Conservation (phyloP, 108 stramenopile genomes). For the Chaetoceros tenuissimus region DNA sequence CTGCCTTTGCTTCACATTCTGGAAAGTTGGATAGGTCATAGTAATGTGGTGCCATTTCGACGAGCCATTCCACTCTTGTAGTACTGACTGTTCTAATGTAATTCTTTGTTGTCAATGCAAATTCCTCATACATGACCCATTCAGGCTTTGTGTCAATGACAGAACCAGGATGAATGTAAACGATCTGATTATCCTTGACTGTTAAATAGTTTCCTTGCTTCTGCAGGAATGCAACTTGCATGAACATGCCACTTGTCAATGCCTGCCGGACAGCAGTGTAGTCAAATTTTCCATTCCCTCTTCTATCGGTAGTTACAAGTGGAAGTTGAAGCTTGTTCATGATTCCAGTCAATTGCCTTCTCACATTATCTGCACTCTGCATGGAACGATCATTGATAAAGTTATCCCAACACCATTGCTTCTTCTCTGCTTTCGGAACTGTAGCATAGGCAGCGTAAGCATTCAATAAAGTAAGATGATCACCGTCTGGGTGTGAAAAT, state of each 20-base stretch:
- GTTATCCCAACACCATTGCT: conserved; percentile 98
- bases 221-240: conserved; percentile 95
- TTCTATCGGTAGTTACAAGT: conserved; percentile 71
- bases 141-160: conserved; percentile 87
- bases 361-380: conserved; percentile 82
- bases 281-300: conserved; percentile 75
- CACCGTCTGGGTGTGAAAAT: conserved; percentile 91
- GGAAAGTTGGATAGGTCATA: conserved; percentile 97
- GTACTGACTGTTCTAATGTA: conserved; percentile 95
- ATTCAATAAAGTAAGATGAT: conserved; percentile 95
- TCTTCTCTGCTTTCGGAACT: conserved; percentile 69
- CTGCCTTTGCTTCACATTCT: conserved; percentile 86
- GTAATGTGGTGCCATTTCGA: conserved; percentile 96
- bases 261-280: conserved; percentile 86
- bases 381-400: conserved; percentile 94
- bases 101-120: conserved; percentile 96
- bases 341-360: conserved; percentile 83
- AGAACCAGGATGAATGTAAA: conserved; percentile 91
- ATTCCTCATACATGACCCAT: conserved; percentile 98
- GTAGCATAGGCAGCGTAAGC: conserved; percentile 88
- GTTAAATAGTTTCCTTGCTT: conserved; percentile 92
- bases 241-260: conserved; percentile 88
- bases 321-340: conserved; percentile 86
- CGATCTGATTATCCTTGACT: conserved; percentile 97
- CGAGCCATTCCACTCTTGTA: conserved; percentile 92